These are phyloP conservation scores for Alternaria gaisen DNA, from an alignment of 2,329 filamentous ascomycete species.

Conservation along the genomic window DNA sequence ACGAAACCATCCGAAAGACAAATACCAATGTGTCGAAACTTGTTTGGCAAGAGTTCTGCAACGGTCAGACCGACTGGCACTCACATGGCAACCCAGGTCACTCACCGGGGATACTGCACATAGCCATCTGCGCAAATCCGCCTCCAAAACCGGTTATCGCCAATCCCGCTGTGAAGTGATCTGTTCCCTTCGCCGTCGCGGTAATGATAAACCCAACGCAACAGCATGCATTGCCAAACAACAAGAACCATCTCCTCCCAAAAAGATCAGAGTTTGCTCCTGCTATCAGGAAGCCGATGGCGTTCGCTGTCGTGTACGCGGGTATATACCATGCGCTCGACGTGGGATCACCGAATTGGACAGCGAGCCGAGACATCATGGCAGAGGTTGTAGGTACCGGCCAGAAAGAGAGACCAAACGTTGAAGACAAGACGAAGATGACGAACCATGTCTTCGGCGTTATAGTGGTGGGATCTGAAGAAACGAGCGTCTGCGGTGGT, in stretches of 20 bases:
- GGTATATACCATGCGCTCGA: slow-evolving; percentile 33
- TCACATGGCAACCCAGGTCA: neutral
- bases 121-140: slow-evolving; percentile 56
- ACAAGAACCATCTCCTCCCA: slow-evolving; percentile 58
- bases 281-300: slow-evolving; percentile 34
- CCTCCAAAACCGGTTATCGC: slow-evolving; percentile 58
- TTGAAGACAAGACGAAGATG: slow-evolving; percentile 38
- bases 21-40: slow-evolving; percentile 18
- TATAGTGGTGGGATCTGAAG: slow-evolving; percentile 26
- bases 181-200: slow-evolving; percentile 44
- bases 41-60: slow-evolving; percentile 18
- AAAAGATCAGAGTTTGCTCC: slow-evolving; percentile 60
- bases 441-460: slow-evolving; percentile 41
- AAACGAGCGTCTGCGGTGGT: neutral
- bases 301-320: slow-evolving; percentile 35
- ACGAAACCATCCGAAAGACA: slow-evolving; percentile 48
- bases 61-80: neutral
- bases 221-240: slow-evolving; percentile 55
- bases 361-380: slow-evolving; percentile 28
- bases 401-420: slow-evolving; percentile 42
- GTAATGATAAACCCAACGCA: slow-evolving; percentile 48
- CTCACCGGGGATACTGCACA: slow-evolving; percentile 56
- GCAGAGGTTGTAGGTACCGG: slow-evolving; percentile 40
- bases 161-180: slow-evolving; percentile 53
- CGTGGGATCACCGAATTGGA: slow-evolving; percentile 20